Evolutionary conservation across 306 rosid genomes (phyloP), one percentile per base, ranked within the genome.

Genomic region (Quercus wislizeni): DNA sequence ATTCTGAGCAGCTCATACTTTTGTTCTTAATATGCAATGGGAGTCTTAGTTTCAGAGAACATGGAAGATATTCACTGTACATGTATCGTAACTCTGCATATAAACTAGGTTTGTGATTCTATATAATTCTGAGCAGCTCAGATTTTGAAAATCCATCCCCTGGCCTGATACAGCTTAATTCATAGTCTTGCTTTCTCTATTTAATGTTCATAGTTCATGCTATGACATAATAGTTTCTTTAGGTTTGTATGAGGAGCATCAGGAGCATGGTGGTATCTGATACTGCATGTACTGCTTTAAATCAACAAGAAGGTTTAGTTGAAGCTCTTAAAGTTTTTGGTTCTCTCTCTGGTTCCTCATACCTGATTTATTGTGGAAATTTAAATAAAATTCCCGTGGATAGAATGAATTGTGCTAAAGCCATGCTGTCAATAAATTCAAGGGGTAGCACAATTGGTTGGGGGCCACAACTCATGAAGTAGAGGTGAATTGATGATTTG

Each of bases 101-200:
- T 65, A 27, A 28, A 31, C 33, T 17, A 65, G 71, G 33, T 17
- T n/a, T 67, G 17, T 20, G 35, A 77, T 46, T 49, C 55, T 41
- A 52, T 12, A 18, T 69, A 20, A 38, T 21, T 27, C 49, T 62
- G 11, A 33, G 5, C 35, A 56, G 81, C 69, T 69, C 17, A 23
- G 69, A 55, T 69, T 55, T 38, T 69, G 30, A 57, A 67, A 21
- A 75, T 62, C 63, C 71, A 17, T 57, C 69, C 54, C 52, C 43
- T 13, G 33, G 33, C 11, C 19, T 21, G 30, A 55, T 20, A 31
- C 75, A 49, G 54, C 54, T 10, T 49, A 10, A 49, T 49, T 12
- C 15, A 49, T 49, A 49, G 14, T 49, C 15, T 49, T 10, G 54
- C 54, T 12, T 49, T 49, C 54, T 49, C 54, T 76, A 41, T 61